A percentile compares a stretch with the other conserved stretches of the same genome.
phyloP scores from a whole-genome alignment of 2,329 filamentous ascomycete species.

The Cladophialophora yegresii region DNA sequence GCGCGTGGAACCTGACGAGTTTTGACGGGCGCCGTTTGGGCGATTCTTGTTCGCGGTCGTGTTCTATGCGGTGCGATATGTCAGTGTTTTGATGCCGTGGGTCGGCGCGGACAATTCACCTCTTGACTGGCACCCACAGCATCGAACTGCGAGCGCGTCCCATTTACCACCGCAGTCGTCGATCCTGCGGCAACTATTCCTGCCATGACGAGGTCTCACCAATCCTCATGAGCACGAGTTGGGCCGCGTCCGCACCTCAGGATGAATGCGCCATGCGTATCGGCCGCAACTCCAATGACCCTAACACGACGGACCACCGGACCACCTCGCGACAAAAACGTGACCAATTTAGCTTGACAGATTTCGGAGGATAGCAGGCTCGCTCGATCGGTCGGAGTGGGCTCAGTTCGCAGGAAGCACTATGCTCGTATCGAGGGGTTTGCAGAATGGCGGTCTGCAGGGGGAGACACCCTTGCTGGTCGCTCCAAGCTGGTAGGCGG shows the following conservation, averaged over 20 bases:
- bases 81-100: conserved; percentile 20
- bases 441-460: conserved; percentile 27
- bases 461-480: conserved; percentile 6
- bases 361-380: conserved; percentile 8
- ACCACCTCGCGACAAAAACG: not conserved
- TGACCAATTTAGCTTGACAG: not conserved
- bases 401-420: conserved; percentile 16
- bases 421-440: conserved; percentile 20
- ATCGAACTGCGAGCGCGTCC: conserved; percentile 20
- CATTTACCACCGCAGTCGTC: conserved; percentile 23
- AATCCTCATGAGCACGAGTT: conserved; percentile 10
- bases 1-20: conserved; percentile 26
- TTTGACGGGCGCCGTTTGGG: conserved; percentile 26
- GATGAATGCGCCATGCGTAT: conserved; percentile 29
- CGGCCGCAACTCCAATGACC: conserved; percentile 14
- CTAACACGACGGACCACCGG: conserved; percentile 2
- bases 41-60: conserved; percentile 24
- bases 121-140: conserved; percentile 27
- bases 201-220: conserved; percentile 24
- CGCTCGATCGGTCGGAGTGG: conserved; percentile 8
- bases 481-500: not conserved
- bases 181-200: conserved; percentile 24
- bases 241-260: conserved; percentile 25
- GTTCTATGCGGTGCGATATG: conserved; percentile 26
- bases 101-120: conserved; percentile 18